Evolutionary conservation across 257 asterid genomes (phyloP), one percentile per base, ranked within the genome.

Genomic region (Eucommia ulmoides): DNA sequence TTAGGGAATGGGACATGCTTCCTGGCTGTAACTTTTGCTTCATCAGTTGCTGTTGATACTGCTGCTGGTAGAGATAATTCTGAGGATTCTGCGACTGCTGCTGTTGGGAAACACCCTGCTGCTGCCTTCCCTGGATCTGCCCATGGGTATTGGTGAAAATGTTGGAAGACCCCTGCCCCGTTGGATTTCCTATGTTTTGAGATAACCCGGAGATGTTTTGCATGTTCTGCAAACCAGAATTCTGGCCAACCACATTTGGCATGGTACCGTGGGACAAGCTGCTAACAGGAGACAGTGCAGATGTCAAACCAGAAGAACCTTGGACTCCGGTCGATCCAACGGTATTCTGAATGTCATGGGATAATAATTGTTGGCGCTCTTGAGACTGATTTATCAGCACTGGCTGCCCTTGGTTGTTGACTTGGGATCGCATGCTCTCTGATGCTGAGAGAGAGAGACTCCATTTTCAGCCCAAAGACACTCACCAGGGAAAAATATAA

Each of bases 21-120:
- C 93, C 94, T 54, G 66, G 89, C 65, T 72, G 95, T 23, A 80
- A 54, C 56, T 88, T 88, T 57, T 70, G 94, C 72, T 89, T 82
- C 68, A 78, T 60, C 59, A 68, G 56, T 42, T 80, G 94, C 19
- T 78, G 85, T 45, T 78, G 98, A 7, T 74, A 55, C 73, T 80
- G 98, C 75, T 79, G 95, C 56, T 75, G 88, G 75, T 81, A 83
- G 23, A 74, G 69, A 77, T 77, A 74, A 11, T 68, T 83, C 66
- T 78, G 93, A 20, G 93, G 41, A 63, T 60, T 77, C 77, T 78
- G 98, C 67, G 78, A 93, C 61, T 83, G 95, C 29, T 72, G 81
- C 53, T 82, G 96, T 64, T 76, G 94, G 22, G 71, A 56, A 29
- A 51, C 79, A 59, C 46, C 82, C 62, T 74, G 89, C 58, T 75